These are phyloP conservation scores for Mycena galericulata DNA, from an alignment of 768 basidiomycete genomes.

Conservation along the genomic window DNA sequence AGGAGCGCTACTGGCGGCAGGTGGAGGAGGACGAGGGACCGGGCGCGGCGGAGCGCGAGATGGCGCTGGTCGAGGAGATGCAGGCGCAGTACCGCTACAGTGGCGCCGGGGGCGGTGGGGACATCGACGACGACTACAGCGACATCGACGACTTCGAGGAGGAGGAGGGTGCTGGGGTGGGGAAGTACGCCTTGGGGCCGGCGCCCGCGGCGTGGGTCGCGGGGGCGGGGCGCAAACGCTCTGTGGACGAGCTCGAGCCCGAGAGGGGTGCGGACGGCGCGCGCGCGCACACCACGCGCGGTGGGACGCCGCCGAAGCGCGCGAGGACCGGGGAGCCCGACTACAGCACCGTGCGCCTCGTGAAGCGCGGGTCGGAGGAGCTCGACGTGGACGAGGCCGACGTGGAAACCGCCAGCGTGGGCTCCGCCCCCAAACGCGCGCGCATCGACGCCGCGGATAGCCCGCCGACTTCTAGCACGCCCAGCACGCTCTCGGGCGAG, in stretches of 20 bases:
- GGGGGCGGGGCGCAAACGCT: conserved; percentile 37
- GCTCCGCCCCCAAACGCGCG: not conserved
- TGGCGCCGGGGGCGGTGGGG: conserved; percentile 8
- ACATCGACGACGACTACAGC: conserved; percentile 7
- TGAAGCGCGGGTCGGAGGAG: not conserved
- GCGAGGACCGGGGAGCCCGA: not conserved
- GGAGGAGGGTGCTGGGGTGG: not conserved
- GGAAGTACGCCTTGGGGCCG: not conserved
- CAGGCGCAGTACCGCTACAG: conserved; percentile 2
- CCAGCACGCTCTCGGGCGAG: not conserved
- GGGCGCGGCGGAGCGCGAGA: conserved; percentile 31
- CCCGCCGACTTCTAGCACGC: not conserved
- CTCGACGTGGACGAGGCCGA: not conserved
- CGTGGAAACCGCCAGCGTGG: not conserved
- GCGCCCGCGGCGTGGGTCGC: not conserved
- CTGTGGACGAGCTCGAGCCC: conserved; percentile 48
- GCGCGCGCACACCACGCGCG: conserved; percentile 31
- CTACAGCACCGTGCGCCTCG: not conserved
- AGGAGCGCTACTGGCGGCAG: conserved; percentile 45
- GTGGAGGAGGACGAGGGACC: conserved; percentile 51
- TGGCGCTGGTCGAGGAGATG: conserved; percentile 29
- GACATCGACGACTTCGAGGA: conserved; percentile 7
- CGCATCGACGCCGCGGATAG: not conserved
- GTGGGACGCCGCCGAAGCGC: conserved; percentile 46
- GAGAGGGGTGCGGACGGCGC: conserved; percentile 46